Base-by-base conservation (phyloP, 1,139 yeast genomes). In the Saccharomycopsis crataegensis region DNA sequence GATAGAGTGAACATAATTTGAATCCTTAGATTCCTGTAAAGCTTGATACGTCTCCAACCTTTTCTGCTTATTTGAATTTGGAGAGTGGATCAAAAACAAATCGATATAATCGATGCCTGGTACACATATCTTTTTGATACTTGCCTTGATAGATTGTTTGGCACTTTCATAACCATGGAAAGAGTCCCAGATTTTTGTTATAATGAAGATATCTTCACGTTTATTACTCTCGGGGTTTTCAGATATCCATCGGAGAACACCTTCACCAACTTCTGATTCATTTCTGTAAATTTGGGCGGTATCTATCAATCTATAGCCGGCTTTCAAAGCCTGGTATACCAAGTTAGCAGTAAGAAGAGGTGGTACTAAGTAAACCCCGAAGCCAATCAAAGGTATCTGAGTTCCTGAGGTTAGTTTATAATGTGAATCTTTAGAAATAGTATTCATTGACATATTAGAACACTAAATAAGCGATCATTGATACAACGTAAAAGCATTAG, bases 241-340 rank as follows among this genome's bases (percentile, higher is more conserved):
- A 3, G 69, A 61, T n/a, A 84, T 58, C 79, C 82, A 84, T 49
- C 71, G 60, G 5, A 73, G 67, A 42, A 82, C 77, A 3, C 85
- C 77, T 58, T 70, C 64, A 61, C 72, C 75, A 53, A 80, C 74
- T 61, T 78, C 83, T 8, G 61, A 62, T 63, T 84, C 86, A 63
- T 83, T 83, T 12, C 72, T 70, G 64, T 86, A 86, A 36, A 67
- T 65, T 22, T 74, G 72, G 1, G 89, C 90, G 5, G 82, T 72
- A 62, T 83, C 90, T 50, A 83, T 71, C 60, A 83, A 90, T 59
- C 94, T 77, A 65, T 85, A 86, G 0, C 95, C 95, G 32, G 66
- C 71, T 40, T 74, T 71, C 61, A 86, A 72, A 1, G 85, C 86
- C 41, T 72, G 65, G 57, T 72, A 69, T 1, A 80, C 83, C 33